Evolutionary conservation across 192 early-diverging fungal genomes (phyloP).

Genomic region (Entomortierella lignicola): DNA sequence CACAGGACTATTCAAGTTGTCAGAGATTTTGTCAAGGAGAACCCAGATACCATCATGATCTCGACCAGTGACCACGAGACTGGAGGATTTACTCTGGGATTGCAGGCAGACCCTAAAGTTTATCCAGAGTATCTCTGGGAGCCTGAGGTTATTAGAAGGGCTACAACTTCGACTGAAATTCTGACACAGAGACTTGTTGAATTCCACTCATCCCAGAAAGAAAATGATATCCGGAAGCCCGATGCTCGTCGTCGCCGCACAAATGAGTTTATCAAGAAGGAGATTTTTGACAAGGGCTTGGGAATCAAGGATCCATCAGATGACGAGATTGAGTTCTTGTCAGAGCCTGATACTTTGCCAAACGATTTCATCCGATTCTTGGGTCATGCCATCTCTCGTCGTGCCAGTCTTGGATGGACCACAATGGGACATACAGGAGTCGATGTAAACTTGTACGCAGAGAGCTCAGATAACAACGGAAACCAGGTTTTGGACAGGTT

Average conservation of each 20-base stretch:
- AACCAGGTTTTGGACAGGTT: constrained; percentile 41
- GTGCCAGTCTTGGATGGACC: constrained; percentile 66
- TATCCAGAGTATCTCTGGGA: constrained; percentile 94
- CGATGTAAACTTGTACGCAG: constrained; percentile 88
- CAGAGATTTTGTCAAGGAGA: constrained; percentile 78
- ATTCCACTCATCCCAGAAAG: constrained; percentile 25
- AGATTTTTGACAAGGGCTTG: constrained; percentile 73
- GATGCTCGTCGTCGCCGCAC: constrained; percentile 8
- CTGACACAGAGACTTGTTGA: constrained; percentile 59
- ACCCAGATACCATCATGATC: constrained; percentile 92
- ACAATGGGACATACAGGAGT: constrained; percentile 95
- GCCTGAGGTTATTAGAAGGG: constrained; percentile 77
- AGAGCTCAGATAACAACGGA: constrained; percentile 47
- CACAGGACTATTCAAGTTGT: constrained; percentile 79
- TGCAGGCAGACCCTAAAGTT: constrained; percentile 68
- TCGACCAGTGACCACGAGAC: constrained; percentile 97
- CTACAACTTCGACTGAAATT: constrained; percentile 74
- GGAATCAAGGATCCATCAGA: constrained; percentile 77
- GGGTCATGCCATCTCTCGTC: constrained; percentile 17
- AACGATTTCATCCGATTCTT: constrained; percentile 20
- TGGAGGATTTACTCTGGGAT: constrained; percentile 88
- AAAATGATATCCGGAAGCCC: background rate
- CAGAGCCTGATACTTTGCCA: constrained; percentile 7
- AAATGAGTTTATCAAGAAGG: constrained; percentile 57
- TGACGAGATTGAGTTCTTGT: constrained; percentile 67